Percentiles rank a stretch among this genome's conserved stretches.
Conservation (phyloP, 2,329 filamentous ascomycete genomes). For the Aspergillus quadricinctus region DNA sequence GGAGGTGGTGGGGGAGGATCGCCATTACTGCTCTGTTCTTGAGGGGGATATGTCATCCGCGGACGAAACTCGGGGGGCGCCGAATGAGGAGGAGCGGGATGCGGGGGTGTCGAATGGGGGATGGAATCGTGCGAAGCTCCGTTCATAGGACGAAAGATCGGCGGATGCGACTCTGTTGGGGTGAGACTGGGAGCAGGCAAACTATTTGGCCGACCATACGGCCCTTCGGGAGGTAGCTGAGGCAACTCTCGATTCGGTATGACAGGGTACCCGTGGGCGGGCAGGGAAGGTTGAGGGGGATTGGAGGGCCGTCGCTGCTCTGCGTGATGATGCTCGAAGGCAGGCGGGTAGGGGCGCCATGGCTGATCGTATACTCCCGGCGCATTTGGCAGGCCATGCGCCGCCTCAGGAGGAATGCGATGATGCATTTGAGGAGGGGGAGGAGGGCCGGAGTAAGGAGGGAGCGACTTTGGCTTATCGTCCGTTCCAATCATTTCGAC, state of each 20-base stretch:
- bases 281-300: slow-evolving; percentile 24
- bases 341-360: slow-evolving; percentile 29
- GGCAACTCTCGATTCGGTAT: slow-evolving; percentile 33
- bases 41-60: slow-evolving; percentile 29
- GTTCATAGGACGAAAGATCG: slow-evolving; percentile 31
- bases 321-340: slow-evolving; percentile 25
- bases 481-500: slow-evolving; percentile 25
- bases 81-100: slow-evolving; percentile 18
- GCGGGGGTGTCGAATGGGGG: slow-evolving; percentile 27
- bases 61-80: slow-evolving; percentile 29
- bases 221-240: slow-evolving; percentile 29
- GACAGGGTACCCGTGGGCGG: slow-evolving; percentile 26
- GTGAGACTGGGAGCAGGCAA: slow-evolving; percentile 27
- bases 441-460: slow-evolving; percentile 19
- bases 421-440: slow-evolving; percentile 22
- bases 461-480: slow-evolving; percentile 22
- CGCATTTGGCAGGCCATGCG: slow-evolving; percentile 22
- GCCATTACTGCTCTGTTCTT: slow-evolving; percentile 26
- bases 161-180: slow-evolving; percentile 23
- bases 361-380: slow-evolving; percentile 28
- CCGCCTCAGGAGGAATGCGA: slow-evolving; percentile 28
- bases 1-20: slow-evolving; percentile 23
- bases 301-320: slow-evolving; percentile 29
- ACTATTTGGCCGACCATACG: slow-evolving; percentile 30
- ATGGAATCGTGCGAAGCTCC: slow-evolving; percentile 28